Evolutionary conservation across 257 asterid species (phyloP).

Genomic region (Petunia axillaris): DNA sequence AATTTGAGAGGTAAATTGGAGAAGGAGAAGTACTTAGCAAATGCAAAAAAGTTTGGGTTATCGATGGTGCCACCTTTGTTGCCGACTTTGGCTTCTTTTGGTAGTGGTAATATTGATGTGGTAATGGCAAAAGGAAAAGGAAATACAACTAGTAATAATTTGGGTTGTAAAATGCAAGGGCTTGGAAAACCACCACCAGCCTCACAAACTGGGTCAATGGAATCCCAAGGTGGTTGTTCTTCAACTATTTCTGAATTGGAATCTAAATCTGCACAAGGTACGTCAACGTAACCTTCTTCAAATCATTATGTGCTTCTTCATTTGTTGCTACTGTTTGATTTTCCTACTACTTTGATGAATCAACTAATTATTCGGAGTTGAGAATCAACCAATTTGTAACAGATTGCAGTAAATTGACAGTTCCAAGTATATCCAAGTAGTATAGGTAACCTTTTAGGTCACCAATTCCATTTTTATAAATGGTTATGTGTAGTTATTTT

Average conservation of each 20-base stretch:
- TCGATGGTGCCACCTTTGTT: conserved; percentile 22
- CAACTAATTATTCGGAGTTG: neutral
- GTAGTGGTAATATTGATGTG: conserved; percentile 43
- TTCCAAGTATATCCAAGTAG: too few relatives aligned
- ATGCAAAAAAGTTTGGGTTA: conserved; percentile 44
- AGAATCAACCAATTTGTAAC: neutral
- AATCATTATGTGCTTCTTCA: neutral
- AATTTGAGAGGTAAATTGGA: conserved; percentile 62
- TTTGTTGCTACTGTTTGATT: conserved; percentile 3
- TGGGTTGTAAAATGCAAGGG: conserved; percentile 37
- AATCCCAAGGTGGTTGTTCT: conserved; percentile 74
- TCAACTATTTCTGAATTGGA: conserved; percentile 64
- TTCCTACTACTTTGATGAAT: conserved; percentile 13
- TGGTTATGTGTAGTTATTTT: too few relatives aligned
- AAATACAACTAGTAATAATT: conserved; percentile 13
- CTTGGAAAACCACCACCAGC: conserved; percentile 34
- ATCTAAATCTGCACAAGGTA: conserved; percentile 70
- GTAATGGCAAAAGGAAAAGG: conserved; percentile 56
- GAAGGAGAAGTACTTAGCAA: conserved; percentile 52
- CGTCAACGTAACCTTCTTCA: too few relatives aligned
- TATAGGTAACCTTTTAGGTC: too few relatives aligned
- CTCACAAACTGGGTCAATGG: conserved; percentile 56
- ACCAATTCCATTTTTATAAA: too few relatives aligned
- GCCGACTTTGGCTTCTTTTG: conserved; percentile 37
- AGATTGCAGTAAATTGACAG: neutral